Base-by-base conservation (phyloP, 2,329 filamentous ascomycete genomes). In the Westerdykella sp. region DNA sequence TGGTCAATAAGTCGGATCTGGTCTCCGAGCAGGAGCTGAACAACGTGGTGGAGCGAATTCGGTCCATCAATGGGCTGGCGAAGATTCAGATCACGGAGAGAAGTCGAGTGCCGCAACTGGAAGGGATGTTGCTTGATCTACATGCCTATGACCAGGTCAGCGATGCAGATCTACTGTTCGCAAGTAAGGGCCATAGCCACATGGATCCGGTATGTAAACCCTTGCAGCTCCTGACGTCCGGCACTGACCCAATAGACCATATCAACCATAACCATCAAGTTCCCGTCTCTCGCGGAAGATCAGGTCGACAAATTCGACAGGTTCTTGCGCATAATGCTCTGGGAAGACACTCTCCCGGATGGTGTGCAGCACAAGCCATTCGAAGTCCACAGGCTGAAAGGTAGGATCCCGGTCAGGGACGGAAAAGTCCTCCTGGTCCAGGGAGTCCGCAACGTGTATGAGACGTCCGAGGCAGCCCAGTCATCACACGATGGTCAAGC, bases 1-100 rank as follows among this genome's bases (percentile, higher is more conserved):
- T 98, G 32, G 80, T 98, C 55, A 98, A 98, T 71, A 98, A 98
- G 67, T 76, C 83, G 3, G 93, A 98, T 61, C 74, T 96, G 3
- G 89, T 97, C 3, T 79, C 76, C 5, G 64, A 76, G 1, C 70
- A 77, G 6, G 81, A 95, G 56, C 75, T 97, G 1, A 68, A 79
- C n/a, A 68, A 62, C 0, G 86, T 96, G 6, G 77, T 75, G 49
- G 74, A 78, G 13, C 79, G 93, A 37, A 82, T 97, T 41, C 72
- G 77, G 42, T 84, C 87, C 5, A 97, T 98, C 65, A 98, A 98
- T 62, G 85, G 85, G 1, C 74, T 96, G 2, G 93, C 93, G 1
- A 89, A 83, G 56, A 77, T 97, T 36, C 82, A 93, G 54, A 73
- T 87, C 14, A 97, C 93, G 2, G 78, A 84, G 41, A 84, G 86